A percentile compares a stretch with the other conserved stretches of the same genome.
These are phyloP conservation scores for Colletotrichum camelliae DNA, from an alignment of 2,329 filamentous ascomycete species.

Conservation along the genomic window DNA sequence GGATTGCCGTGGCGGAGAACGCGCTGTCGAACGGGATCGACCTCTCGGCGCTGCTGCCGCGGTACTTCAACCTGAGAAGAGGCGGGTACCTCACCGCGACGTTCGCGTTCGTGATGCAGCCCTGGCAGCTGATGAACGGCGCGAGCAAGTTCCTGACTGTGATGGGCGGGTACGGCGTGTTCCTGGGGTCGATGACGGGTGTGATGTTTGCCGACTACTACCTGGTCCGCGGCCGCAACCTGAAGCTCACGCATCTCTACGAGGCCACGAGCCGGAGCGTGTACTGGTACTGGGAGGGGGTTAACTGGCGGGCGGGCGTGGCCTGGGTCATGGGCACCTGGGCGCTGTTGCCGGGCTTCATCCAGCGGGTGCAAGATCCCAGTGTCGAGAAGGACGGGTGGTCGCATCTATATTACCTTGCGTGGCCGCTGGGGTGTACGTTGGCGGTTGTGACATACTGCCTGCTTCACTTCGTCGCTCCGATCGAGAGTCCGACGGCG, in stretches of 20 bases:
- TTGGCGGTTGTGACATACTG: constrained; percentile 25
- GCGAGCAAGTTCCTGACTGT: constrained; percentile 32
- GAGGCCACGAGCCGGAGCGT: constrained; percentile 18
- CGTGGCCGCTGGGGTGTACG: constrained; percentile 28
- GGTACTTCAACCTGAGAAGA: constrained; percentile 21
- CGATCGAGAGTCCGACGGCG: constrained; percentile 21
- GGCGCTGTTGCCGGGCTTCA: constrained; percentile 28
- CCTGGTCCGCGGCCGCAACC: constrained; percentile 34
- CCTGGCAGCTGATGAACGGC: constrained; percentile 26
- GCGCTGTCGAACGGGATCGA: constrained; percentile 29
- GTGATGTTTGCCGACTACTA: constrained; percentile 41
- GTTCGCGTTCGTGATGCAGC: constrained; percentile 27
- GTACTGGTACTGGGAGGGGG: constrained; percentile 28
- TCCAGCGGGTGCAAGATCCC: constrained; percentile 24
- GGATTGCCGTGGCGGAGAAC: constrained; percentile 25
- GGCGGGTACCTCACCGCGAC: constrained; percentile 24
- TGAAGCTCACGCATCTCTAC: constrained; percentile 42
- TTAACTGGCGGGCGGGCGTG: constrained; percentile 25
- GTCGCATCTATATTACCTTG: constrained; percentile 32
- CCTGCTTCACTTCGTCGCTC: constrained; percentile 22
- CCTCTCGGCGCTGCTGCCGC: constrained; percentile 32
- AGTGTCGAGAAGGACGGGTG: constrained; percentile 24
- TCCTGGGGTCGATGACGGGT: constrained; percentile 40
- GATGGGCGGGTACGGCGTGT: constrained; percentile 35
- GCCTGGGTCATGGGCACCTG: constrained; percentile 26